Evolutionary conservation across 495 filamentous ascomycete species (phyloP).

Genomic region (Tirmania nivea): DNA sequence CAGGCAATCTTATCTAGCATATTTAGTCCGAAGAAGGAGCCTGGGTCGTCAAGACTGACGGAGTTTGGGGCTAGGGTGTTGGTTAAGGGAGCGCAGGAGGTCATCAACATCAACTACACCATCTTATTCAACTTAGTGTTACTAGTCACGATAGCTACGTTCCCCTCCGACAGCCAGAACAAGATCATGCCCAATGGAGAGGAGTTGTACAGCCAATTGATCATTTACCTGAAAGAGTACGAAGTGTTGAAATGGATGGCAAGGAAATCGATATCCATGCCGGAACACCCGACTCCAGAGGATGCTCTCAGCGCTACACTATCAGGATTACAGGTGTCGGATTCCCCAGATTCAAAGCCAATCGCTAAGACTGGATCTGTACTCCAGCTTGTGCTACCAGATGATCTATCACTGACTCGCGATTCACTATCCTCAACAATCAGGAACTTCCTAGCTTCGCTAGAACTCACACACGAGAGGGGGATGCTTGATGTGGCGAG

Average conservation of each 20-base stretch:
- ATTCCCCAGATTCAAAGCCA: constrained; percentile 5
- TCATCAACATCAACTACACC: constrained; percentile 40
- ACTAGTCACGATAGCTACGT: constrained; percentile 41
- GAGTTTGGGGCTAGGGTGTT: constrained; percentile 50
- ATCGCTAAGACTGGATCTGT: constrained; percentile 11
- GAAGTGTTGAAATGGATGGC: constrained; percentile 67
- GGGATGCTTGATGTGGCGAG: constrained; percentile 11
- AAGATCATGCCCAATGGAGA: constrained; percentile 28
- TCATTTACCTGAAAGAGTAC: constrained; percentile 46
- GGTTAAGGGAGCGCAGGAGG: constrained; percentile 57
- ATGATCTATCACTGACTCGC: constrained; percentile 6
- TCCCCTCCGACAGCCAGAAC: constrained; percentile 3
- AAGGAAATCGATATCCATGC: constrained; percentile 29
- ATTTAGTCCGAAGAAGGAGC: constrained; percentile 1
- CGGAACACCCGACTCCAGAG: constrained; percentile 4
- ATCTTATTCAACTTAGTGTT: constrained; percentile 61
- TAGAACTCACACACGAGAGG: constrained; percentile 11
- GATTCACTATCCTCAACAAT: constrained; percentile 13
- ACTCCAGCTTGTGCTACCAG: constrained; percentile 11
- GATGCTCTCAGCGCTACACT: constrained; percentile 14
- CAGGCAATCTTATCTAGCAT: constrained; percentile 9
- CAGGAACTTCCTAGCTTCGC: constrained; percentile 11
- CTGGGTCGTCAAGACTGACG: constrained; percentile 25
- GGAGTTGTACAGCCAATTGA: constrained; percentile 41
- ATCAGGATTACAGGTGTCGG: constrained; percentile 9